Base-by-base conservation (phyloP, 495 filamentous ascomycete species). In the Daldinia bambusicola region DNA sequence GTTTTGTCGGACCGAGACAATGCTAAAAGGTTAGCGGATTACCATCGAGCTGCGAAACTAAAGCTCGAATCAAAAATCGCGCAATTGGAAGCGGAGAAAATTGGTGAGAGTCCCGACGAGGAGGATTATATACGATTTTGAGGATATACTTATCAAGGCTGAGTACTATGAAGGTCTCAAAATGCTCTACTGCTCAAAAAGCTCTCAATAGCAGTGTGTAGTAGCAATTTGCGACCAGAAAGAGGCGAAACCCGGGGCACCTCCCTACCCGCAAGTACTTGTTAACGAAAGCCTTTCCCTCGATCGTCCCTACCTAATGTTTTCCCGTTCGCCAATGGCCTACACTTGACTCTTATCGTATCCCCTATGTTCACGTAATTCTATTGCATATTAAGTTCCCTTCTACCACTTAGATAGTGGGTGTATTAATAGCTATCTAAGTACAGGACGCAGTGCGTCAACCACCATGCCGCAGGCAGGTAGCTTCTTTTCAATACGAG, bases 91-190 rank as follows among this genome's bases (percentile, higher is more conserved):
- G 50, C 14, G 8, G 60, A 59, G 26, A 62, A n/a, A 18, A 18
- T 58, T 30, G n/a, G 52, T 32, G 20, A 36, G 18, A 34, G 36
- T 6, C 14, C 43, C 4, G 67, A 66, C 16, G 32, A 48, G 1
- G 71, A 74, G 16, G 67, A 70, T 0, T 74, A 74, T 40, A 58
- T 70, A 1, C 55, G 67, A 9, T 32, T 67, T n/a, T 70, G 22
- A 56, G 10, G 30, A 13, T 2, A 14, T 48, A 50, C 10, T 14
- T 32, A 32, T 57, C 4, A 43, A 61, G 22, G 16, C 48, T 30
- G 56, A 60, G 55, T 53, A 45, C 30, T 9, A 2, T 45, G 45
- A 67, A 52, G 37, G 36, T 48, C 38, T 38, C 43, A 45, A 48
- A 55, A 32, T 22, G 38, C 13, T 2, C 59, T 37, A 22, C 53